Evolutionary conservation across 768 basidiomycete species (phyloP), one percentile per base, ranked within the genome.

Genomic region (Lentinula aciculospora): DNA sequence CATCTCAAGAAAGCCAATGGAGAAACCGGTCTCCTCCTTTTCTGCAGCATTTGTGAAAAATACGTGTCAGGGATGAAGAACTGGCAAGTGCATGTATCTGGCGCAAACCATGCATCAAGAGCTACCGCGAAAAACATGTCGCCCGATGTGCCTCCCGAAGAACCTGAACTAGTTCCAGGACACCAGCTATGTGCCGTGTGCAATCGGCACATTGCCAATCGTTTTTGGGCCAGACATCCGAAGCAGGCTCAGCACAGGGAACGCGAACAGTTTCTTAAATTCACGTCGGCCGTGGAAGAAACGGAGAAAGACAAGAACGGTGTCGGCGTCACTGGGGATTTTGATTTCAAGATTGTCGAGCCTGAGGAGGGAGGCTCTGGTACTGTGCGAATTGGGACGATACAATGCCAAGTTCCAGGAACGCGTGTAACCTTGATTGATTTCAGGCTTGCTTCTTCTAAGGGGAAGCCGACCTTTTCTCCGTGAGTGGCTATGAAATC

Each of bases 341-440:
- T 74, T 5, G 66, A 76, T 63, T 73, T 75, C 57, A 74, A 69
- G 5, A 61, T 76, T 25, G 58, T 75, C 40, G 69, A 71, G 21
- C 48, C 58, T 15, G 60, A 32, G 3, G 62, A 63, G 9, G 65
- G 63, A 15, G 27, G 36, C 13, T 46, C 48, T 21, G 51, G 48
- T 12, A 9, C 40, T 19, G 23, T 47, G 29, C 29, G 31, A 7
- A 31, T 9, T 15, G 53, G 51, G n/a, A 54, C 37, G 3, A 59
- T 59, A 31, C 39, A 59, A 25, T 46, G 40, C 12, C 29, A 31
- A 58, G 37, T 49, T 3, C 46, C 57, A 3, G 21, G 27, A 28
- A 25, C 50, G 17, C 46, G 57, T 31, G 36, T 32, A 15, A 21
- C 13, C n/a, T 28, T 58, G 23, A 10, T 58, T 9, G 40, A 40